Evolutionary conservation across 352 stramenopile genomes (phyloP).

Genomic region (Phytophthora nicotianae): DNA sequence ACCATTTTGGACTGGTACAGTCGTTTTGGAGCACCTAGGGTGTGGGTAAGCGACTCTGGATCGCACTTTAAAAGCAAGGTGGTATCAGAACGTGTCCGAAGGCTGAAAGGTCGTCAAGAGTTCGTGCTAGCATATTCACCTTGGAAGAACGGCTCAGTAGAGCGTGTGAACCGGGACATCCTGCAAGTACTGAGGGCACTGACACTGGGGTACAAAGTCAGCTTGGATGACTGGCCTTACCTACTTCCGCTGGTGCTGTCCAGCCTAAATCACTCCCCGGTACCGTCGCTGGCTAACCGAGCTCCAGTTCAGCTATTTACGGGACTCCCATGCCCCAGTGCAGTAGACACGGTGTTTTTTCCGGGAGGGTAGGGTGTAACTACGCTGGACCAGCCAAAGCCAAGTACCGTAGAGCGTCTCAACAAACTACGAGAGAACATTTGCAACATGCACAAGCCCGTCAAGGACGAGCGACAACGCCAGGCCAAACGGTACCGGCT

Average conservation of each 20-base stretch:
- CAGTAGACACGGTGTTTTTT: constrained; percentile 2
- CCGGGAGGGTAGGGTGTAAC: constrained; percentile 4
- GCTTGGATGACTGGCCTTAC: constrained; percentile 2
- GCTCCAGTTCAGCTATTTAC: constrained; percentile 6
- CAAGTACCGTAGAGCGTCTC: background rate
- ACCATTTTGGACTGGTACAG: constrained; percentile 9
- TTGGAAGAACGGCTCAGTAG: constrained; percentile 16
- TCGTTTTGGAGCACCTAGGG: background rate
- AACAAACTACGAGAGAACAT: background rate
- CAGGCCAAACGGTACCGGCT: constrained; percentile 6
- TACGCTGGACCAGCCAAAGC: background rate
- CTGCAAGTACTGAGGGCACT: constrained; percentile 7
- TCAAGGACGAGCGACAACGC: constrained; percentile 4
- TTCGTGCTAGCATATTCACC: constrained; percentile 9
- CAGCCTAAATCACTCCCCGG: constrained; percentile 6
- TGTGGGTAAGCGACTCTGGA: constrained; percentile 8
- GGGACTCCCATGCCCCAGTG: constrained; percentile 5
- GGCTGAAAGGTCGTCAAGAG: constrained; percentile 3
- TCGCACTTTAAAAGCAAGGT: constrained; percentile 13
- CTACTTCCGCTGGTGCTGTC: background rate
- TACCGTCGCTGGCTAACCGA: constrained; percentile 1
- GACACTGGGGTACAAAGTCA: constrained; percentile 1
- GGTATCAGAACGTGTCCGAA: background rate
- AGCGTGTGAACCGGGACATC: constrained; percentile 4
- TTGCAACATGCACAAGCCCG: constrained; percentile 20